Evolutionary conservation across 208 protist species (phyloP).

Genomic region (Leptomonas pyrrhocoris): DNA sequence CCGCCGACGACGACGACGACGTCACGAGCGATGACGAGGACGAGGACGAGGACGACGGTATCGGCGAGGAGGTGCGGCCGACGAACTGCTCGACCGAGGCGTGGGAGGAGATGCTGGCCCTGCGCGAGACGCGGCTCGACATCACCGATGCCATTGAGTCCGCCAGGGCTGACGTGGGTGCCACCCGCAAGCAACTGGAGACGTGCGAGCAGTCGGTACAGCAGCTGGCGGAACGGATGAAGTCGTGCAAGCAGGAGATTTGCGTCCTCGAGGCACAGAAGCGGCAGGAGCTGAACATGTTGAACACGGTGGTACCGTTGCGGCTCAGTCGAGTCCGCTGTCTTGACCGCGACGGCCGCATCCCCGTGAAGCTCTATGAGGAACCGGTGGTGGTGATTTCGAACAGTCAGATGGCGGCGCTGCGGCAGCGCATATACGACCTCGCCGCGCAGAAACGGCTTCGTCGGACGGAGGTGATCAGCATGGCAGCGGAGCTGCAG

Average conservation of each 20-base stretch:
- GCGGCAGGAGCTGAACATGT: conserved; percentile 94
- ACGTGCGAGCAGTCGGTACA: conserved; percentile 60
- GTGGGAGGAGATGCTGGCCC: conserved; percentile 88
- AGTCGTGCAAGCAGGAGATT: conserved; percentile 83
- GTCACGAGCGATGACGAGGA: conserved; percentile 88
- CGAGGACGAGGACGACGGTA: conserved; percentile 89
- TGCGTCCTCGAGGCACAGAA: conserved; percentile 93
- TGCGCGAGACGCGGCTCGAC: conserved; percentile 92
- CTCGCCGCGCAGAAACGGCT: conserved; percentile 78
- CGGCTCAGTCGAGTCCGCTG: conserved; percentile 85
- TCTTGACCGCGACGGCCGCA: conserved; percentile 40
- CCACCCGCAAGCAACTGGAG: conserved; percentile 42
- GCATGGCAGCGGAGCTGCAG: conserved; percentile 68
- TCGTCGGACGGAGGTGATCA: conserved; percentile 51
- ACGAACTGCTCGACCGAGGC: conserved; percentile 77
- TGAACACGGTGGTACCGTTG: conserved; percentile 91
- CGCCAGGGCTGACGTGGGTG: conserved; percentile 48
- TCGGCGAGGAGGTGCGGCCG: conserved; percentile 92
- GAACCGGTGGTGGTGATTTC: conserved; percentile 84
- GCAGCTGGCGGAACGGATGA: conserved; percentile 63
- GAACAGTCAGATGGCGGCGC: conserved; percentile 56
- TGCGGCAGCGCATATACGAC: conserved; percentile 77
- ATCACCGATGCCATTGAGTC: conserved; percentile 84
- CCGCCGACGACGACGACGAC: conserved; percentile 81
- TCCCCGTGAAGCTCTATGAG: conserved; percentile 54